Conservation (phyloP, 2,329 filamentous ascomycete species). For the Diaporthe citrichinensis region DNA sequence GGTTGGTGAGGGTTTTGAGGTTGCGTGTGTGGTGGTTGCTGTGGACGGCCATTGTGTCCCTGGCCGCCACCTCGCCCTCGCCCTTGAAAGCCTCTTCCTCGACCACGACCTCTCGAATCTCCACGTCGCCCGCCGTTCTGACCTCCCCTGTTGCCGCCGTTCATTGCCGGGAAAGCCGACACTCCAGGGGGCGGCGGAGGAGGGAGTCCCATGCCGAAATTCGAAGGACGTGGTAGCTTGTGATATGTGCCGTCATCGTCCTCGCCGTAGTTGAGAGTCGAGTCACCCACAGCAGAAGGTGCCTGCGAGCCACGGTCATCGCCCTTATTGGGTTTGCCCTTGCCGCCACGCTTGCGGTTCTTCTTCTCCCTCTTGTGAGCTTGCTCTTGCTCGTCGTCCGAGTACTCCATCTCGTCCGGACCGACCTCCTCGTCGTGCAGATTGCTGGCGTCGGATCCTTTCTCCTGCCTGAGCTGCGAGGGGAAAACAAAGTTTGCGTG, state of each 20-base stretch:
- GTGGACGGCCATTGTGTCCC: slow-evolving; percentile 50
- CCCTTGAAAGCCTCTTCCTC: slow-evolving; percentile 56
- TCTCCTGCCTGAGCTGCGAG: slow-evolving; percentile 81
- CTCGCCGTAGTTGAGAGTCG: slow-evolving; percentile 77
- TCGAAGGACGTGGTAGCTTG: slow-evolving; percentile 77
- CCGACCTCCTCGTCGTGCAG: slow-evolving; percentile 92
- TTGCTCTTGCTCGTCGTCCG: slow-evolving; percentile 94
- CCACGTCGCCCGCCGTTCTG: slow-evolving; percentile 58
- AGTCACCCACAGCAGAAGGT: slow-evolving; percentile 51
- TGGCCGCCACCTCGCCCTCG: slow-evolving; percentile 55
- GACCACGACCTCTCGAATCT: slow-evolving; percentile 61
- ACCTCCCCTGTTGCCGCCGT: slow-evolving; percentile 46
- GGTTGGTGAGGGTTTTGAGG: slow-evolving; percentile 45
- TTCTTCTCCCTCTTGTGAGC: slow-evolving; percentile 81
- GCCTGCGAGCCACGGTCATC: slow-evolving; percentile 53
- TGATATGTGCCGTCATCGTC: slow-evolving; percentile 79
- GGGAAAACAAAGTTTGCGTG: slow-evolving; percentile 92
- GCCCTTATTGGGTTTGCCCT: slow-evolving; percentile 60
- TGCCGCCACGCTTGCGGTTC: slow-evolving; percentile 71
- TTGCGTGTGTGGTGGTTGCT: slow-evolving; percentile 36
- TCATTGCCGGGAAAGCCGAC: slow-evolving; percentile 30
- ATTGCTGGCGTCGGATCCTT: slow-evolving; percentile 95
- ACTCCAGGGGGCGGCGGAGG: slow-evolving; percentile 57
- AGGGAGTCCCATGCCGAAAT: slow-evolving; percentile 67
- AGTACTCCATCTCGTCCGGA: slow-evolving; percentile 93